Evolutionary conservation across 2,329 filamentous ascomycete species (phyloP).

Genomic region (Ambrosiella xylebori): DNA sequence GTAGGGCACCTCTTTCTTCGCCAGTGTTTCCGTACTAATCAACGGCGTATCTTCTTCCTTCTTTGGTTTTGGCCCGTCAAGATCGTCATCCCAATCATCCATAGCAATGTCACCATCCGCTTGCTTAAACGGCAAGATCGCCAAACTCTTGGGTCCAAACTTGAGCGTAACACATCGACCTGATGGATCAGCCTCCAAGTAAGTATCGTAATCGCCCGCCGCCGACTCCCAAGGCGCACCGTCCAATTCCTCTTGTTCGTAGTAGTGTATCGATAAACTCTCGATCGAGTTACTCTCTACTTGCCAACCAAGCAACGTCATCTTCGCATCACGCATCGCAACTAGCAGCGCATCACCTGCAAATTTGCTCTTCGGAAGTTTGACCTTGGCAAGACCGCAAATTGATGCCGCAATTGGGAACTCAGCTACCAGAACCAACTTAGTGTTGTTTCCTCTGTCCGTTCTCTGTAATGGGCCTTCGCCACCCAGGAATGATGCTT

Average conservation of each 20-base stretch:
- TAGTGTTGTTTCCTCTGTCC: slow-evolving; percentile 50
- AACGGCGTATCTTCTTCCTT: slow-evolving; percentile 18
- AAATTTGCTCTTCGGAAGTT: slow-evolving; percentile 52
- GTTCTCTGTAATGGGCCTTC: slow-evolving; percentile 44
- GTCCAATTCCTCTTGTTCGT: slow-evolving; percentile 81
- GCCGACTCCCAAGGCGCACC: slow-evolving; percentile 67
- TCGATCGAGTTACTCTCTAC: slow-evolving; percentile 59
- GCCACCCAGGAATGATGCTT: slow-evolving; percentile 47
- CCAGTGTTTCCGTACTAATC: neutral
- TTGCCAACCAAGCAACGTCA: slow-evolving; percentile 90
- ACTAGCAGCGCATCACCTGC: slow-evolving; percentile 72
- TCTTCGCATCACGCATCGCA: slow-evolving; percentile 76
- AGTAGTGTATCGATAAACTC: slow-evolving; percentile 93
- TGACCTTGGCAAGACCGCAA: slow-evolving; percentile 65
- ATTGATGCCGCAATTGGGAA: slow-evolving; percentile 71
- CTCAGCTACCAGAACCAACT: slow-evolving; percentile 71
- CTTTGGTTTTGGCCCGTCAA: slow-evolving; percentile 48
- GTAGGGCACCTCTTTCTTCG: slow-evolving; percentile 48
- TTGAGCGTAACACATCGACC: slow-evolving; percentile 89
- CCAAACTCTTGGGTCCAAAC: slow-evolving; percentile 75
- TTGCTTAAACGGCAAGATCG: slow-evolving; percentile 85
- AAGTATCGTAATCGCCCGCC: slow-evolving; percentile 59
- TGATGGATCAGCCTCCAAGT: slow-evolving; percentile 72
- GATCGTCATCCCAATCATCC: slow-evolving; percentile 74
- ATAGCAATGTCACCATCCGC: slow-evolving; percentile 75